Percentiles rank a stretch among this genome's conserved stretches.
These are phyloP conservation scores for Aspergillus bridgeri DNA, from an alignment of 495 filamentous ascomycete species.

Conservation along the genomic window DNA sequence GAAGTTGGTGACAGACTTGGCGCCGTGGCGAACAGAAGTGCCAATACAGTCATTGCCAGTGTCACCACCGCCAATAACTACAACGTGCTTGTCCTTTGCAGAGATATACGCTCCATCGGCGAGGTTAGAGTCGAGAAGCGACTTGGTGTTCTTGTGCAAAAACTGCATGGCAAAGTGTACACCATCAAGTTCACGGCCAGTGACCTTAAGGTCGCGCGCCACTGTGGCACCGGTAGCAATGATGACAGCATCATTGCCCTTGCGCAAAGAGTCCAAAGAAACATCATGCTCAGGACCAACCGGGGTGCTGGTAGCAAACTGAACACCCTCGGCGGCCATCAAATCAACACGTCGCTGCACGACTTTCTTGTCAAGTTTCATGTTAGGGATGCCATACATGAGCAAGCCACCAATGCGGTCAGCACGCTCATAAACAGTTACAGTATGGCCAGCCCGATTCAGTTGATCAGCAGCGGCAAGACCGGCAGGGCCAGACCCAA, in stretches of 20 bases:
- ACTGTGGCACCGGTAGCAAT: constrained; percentile 98
- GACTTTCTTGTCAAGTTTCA: constrained; percentile 99
- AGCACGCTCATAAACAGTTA: constrained; percentile 94
- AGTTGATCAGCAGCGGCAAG: constrained; percentile 92
- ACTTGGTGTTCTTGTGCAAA: constrained; percentile 97
- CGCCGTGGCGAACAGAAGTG: constrained; percentile 95
- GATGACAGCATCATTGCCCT: constrained; percentile 78
- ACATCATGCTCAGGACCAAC: constrained; percentile 75
- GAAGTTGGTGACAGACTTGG: constrained; percentile 96
- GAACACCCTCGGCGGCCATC: constrained; percentile 88
- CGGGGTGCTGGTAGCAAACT: constrained; percentile 71
- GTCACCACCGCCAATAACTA: constrained; percentile 98
- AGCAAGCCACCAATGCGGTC: constrained; percentile 92
- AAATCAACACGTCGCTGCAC: constrained; percentile 95
- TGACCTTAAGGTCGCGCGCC: constrained; percentile 91
- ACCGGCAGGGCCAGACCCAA: constrained; percentile 93
- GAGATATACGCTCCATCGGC: constrained; percentile 89
- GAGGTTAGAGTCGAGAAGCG: constrained; percentile 88
- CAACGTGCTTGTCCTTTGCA: constrained; percentile 93
- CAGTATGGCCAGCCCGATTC: constrained; percentile 86
- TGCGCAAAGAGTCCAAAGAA: constrained; percentile 70
- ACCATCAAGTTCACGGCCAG: constrained; percentile 84
- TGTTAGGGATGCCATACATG: constrained; percentile 99
- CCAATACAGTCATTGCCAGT: constrained; percentile 99
- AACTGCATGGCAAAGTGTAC: constrained; percentile 99